These are phyloP conservation scores for Selenicereus undatus DNA, from an alignment of 148 eudicot species.

Conservation along the genomic window DNA sequence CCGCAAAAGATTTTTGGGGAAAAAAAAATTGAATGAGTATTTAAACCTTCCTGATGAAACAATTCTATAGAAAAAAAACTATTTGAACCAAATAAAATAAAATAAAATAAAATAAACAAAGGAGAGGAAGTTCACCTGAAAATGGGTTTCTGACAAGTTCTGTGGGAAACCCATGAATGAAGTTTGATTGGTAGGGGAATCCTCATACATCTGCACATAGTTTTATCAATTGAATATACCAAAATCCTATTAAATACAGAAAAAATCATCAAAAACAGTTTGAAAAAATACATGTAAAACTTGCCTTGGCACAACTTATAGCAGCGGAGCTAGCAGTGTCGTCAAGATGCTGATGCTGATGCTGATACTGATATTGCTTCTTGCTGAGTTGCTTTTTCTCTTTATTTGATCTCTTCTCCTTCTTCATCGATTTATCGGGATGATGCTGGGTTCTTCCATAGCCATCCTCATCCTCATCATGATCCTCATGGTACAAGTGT, in stretches of 20 bases:
- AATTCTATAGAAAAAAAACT: no score
- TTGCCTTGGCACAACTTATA: constrained; percentile 35
- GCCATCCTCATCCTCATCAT: constrained; percentile 7
- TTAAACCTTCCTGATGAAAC: no score
- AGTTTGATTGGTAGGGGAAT: constrained; percentile 28
- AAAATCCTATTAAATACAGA: not conserved
- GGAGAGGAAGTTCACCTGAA: constrained; percentile 7
- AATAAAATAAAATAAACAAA: no score
- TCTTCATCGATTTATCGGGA: constrained; percentile 19
- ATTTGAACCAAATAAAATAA: no score
- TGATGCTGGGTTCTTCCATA: not conserved
- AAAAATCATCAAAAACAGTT: not conserved
- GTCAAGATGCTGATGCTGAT: constrained; percentile 43
- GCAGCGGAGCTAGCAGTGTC: constrained; percentile 79
- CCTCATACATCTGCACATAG: constrained; percentile 35
- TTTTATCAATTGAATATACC: not conserved
- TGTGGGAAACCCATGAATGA: constrained; percentile 42
- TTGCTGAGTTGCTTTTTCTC: constrained; percentile 10
- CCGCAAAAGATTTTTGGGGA: no score
- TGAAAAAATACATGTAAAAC: not conserved
- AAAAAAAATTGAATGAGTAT: no score
- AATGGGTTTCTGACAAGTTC: constrained; percentile 33
- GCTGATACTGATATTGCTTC: constrained; percentile 31
- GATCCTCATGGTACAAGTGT: constrained; percentile 27
- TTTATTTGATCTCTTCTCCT: constrained; percentile 16